Percentiles rank a stretch among this genome's conserved stretches.
Conservation (phyloP, 148 eudicot species). For the Limonium bicolor region DNA sequence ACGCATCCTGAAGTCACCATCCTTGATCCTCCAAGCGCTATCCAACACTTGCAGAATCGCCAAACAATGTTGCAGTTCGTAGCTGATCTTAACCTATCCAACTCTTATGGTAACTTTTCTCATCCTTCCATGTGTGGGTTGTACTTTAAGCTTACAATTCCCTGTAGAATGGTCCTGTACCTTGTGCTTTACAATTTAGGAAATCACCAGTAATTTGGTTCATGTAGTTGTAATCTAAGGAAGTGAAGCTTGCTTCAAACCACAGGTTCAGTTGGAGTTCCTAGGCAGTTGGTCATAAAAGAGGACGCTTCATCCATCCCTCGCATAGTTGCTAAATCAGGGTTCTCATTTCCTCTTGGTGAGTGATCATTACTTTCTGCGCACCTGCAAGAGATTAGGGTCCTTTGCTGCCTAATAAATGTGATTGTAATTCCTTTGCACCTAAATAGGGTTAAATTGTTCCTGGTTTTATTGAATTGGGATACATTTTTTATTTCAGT, state of each 20-base stretch:
- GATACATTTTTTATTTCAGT: no score
- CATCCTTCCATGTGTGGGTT: background rate
- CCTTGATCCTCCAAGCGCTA: slow-evolving; percentile 63
- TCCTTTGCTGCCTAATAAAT: background rate
- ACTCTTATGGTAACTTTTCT: slow-evolving; percentile 28
- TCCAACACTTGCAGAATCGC: slow-evolving; percentile 45
- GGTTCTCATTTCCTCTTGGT: slow-evolving; percentile 58
- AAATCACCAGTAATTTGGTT: background rate
- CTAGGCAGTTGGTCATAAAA: slow-evolving; percentile 49
- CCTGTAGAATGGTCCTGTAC: background rate
- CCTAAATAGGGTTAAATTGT: no score
- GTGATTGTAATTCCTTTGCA: background rate
- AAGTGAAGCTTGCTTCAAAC: no score
- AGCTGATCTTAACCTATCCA: slow-evolving; percentile 45
- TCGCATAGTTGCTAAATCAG: slow-evolving; percentile 44
- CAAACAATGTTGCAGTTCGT: slow-evolving; percentile 61
- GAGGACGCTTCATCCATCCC: slow-evolving; percentile 41
- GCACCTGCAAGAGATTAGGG: background rate
- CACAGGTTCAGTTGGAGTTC: slow-evolving; percentile 54
- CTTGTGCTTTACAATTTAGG: background rate
- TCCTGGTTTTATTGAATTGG: no score
- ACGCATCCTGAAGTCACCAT: slow-evolving; percentile 54
- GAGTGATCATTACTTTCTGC: background rate
- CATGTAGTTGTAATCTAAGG: background rate
- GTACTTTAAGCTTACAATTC: background rate